These are phyloP conservation scores for Thozetella sp. DNA, from an alignment of 495 filamentous ascomycete species.

Conservation along the genomic window DNA sequence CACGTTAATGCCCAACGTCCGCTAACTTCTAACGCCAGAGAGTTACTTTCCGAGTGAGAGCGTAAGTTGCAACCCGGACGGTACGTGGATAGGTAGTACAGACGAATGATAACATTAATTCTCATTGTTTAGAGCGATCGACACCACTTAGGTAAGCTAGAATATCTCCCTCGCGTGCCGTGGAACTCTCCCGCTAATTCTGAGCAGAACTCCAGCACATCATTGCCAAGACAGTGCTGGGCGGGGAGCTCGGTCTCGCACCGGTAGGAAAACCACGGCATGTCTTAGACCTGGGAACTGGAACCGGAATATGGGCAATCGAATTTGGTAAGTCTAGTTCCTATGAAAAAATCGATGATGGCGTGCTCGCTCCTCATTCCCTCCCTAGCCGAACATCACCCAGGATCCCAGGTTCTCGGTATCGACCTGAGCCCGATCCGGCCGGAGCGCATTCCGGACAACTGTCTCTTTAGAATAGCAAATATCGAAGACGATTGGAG, in stretches of 20 bases:
- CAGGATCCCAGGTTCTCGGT: slow-evolving; percentile 30
- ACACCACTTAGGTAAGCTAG: slow-evolving; percentile 46
- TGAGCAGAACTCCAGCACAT: slow-evolving; percentile 51
- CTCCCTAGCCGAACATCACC: slow-evolving; percentile 22
- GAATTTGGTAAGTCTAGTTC: slow-evolving; percentile 28
- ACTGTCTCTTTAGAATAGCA: slow-evolving; percentile 48
- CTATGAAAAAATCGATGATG: background rate
- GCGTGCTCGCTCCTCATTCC: background rate
- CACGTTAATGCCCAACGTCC: no score
- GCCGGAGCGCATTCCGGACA: slow-evolving; percentile 45
- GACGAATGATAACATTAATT: no score
- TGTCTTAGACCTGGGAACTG: slow-evolving; percentile 46
- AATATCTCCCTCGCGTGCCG: background rate
- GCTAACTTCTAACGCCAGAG: slow-evolving; percentile 19
- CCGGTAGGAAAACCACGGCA: slow-evolving; percentile 36
- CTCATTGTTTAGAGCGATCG: no score
- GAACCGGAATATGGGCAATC: slow-evolving; percentile 46
- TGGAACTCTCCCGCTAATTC: background rate
- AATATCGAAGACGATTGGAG: slow-evolving; percentile 54
- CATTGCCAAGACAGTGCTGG: slow-evolving; percentile 39
- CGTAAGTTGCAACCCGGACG: slow-evolving; percentile 12
- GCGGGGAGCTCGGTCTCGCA: slow-evolving; percentile 38
- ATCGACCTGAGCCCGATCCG: slow-evolving; percentile 52
- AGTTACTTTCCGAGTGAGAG: slow-evolving; percentile 29
- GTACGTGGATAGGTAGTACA: background rate